These are phyloP conservation scores for Ophiostoma novo-ulmi DNA, from an alignment of 2,329 filamentous ascomycete species.

Conservation along the genomic window DNA sequence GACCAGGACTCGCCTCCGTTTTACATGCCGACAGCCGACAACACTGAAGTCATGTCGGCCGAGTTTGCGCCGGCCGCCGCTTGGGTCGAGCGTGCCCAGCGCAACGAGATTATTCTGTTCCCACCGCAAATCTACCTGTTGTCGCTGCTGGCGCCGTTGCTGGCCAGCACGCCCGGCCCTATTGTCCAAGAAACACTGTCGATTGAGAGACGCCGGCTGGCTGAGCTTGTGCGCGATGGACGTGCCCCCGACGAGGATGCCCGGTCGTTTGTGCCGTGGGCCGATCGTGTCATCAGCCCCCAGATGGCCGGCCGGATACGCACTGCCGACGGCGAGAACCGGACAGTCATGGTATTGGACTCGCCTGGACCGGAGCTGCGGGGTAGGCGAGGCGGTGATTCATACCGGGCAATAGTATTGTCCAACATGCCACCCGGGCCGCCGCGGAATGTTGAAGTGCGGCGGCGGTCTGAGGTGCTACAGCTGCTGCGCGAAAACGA, in stretches of 20 bases:
- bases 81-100: slow-evolving; percentile 63
- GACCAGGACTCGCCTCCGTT: slow-evolving; percentile 34
- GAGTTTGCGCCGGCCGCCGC: slow-evolving; percentile 64
- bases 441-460: slow-evolving; percentile 52
- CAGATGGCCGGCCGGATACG: slow-evolving; percentile 41
- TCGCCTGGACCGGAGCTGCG: slow-evolving; percentile 53
- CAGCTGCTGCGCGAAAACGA: slow-evolving; percentile 15
- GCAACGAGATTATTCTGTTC: slow-evolving; percentile 72
- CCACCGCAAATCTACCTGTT: slow-evolving; percentile 82
- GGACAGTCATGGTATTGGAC: slow-evolving; percentile 53
- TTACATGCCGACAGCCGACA: slow-evolving; percentile 43
- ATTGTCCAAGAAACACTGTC: slow-evolving; percentile 28
- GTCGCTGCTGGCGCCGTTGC: slow-evolving; percentile 50
- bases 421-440: slow-evolving; percentile 44
- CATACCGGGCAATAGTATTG: slow-evolving; percentile 54
- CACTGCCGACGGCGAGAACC: slow-evolving; percentile 38
- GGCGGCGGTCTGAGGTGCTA: slow-evolving; percentile 41
- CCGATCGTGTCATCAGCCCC: slow-evolving; percentile 58
- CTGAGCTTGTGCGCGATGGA: slow-evolving; percentile 48
- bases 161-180: slow-evolving; percentile 32
- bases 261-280: slow-evolving; percentile 41
- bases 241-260: slow-evolving; percentile 35
- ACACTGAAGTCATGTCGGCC: slow-evolving; percentile 57
- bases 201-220: slow-evolving; percentile 48
- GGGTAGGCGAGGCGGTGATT: slow-evolving; percentile 49